phyloP scores from a whole-genome alignment of 2,329 filamentous ascomycete genomes.

The Colletotrichum simmondsii region DNA sequence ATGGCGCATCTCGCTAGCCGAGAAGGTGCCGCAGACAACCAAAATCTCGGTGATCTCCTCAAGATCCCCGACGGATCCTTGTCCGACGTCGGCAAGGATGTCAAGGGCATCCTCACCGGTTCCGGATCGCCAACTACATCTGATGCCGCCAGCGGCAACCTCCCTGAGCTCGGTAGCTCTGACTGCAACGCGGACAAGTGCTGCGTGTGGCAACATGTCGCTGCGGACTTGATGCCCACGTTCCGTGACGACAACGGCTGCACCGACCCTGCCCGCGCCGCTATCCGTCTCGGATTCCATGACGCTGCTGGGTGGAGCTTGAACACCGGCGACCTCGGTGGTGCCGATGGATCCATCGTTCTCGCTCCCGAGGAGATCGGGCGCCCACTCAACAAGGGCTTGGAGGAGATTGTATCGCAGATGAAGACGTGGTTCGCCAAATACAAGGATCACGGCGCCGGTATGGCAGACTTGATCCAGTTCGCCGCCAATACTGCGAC shows the following conservation, averaged over 20 bases:
- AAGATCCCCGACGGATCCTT: slow-evolving; percentile 43
- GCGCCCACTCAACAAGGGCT: slow-evolving; percentile 55
- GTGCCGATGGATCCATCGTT: slow-evolving; percentile 57
- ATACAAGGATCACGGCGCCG: slow-evolving; percentile 52
- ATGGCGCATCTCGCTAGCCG: background rate
- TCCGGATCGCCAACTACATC: slow-evolving; percentile 6
- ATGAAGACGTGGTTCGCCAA: slow-evolving; percentile 53
- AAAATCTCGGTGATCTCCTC: slow-evolving; percentile 52
- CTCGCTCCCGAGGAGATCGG: slow-evolving; percentile 48
- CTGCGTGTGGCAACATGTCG: slow-evolving; percentile 57
- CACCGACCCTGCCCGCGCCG: slow-evolving; percentile 53
- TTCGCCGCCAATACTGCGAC: slow-evolving; percentile 62
- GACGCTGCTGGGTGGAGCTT: slow-evolving; percentile 58
- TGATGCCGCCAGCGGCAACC: slow-evolving; percentile 34
- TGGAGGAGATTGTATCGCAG: slow-evolving; percentile 54
- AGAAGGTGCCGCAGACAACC: background rate
- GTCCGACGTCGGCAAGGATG: slow-evolving; percentile 45
- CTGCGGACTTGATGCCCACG: slow-evolving; percentile 47
- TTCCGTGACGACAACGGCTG: slow-evolving; percentile 52
- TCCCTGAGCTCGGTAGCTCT: slow-evolving; percentile 35
- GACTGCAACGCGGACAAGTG: slow-evolving; percentile 51
- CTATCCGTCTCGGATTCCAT: slow-evolving; percentile 60
- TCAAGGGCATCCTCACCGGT: slow-evolving; percentile 50
- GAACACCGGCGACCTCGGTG: slow-evolving; percentile 48
- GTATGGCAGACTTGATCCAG: slow-evolving; percentile 66